Evolutionary conservation across 441 rosid species (phyloP).

Genomic region (Biscutella auriculata): DNA sequence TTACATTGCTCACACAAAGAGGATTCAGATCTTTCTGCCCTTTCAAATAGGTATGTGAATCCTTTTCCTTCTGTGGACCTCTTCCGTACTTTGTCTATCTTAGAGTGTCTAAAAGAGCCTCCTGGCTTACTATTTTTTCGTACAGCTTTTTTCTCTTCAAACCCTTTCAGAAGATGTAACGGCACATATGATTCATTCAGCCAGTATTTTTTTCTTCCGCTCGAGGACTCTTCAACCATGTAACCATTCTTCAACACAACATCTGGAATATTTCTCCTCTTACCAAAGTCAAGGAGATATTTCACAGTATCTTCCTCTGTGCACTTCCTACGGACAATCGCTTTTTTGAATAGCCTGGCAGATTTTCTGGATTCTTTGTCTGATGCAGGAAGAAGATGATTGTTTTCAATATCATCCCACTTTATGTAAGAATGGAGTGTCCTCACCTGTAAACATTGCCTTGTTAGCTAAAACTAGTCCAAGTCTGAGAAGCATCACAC

Average conservation of each 20-base stretch:
- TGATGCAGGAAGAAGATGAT: slow-evolving; percentile 37
- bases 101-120: slow-evolving; percentile 35
- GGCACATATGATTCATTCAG: slow-evolving; percentile 66
- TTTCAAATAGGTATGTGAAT: slow-evolving; percentile 63
- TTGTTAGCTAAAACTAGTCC: slow-evolving; percentile 6
- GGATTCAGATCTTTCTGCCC: slow-evolving; percentile 64
- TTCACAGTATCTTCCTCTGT: slow-evolving; percentile 45
- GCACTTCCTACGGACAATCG: slow-evolving; percentile 64
- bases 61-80: slow-evolving; percentile 40
- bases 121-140: slow-evolving; percentile 40
- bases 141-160: slow-evolving; percentile 80
- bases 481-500: slow-evolving; percentile 4
- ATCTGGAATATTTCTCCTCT: slow-evolving; percentile 77
- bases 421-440: slow-evolving; percentile 60
- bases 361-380: slow-evolving; percentile 74
- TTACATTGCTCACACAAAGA: slow-evolving; percentile 68
- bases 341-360: slow-evolving; percentile 73
- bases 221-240: slow-evolving; percentile 69
- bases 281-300: slow-evolving; percentile 97
- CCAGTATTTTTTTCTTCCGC: slow-evolving; percentile 89
- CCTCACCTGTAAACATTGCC: slow-evolving; percentile 53
- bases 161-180: slow-evolving; percentile 79
- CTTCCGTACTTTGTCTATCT: slow-evolving; percentile 24
- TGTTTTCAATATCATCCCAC: slow-evolving; percentile 86
- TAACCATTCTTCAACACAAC: slow-evolving; percentile 57